Conservation (phyloP, 306 rosid species). For the Glycine soja region DNA sequence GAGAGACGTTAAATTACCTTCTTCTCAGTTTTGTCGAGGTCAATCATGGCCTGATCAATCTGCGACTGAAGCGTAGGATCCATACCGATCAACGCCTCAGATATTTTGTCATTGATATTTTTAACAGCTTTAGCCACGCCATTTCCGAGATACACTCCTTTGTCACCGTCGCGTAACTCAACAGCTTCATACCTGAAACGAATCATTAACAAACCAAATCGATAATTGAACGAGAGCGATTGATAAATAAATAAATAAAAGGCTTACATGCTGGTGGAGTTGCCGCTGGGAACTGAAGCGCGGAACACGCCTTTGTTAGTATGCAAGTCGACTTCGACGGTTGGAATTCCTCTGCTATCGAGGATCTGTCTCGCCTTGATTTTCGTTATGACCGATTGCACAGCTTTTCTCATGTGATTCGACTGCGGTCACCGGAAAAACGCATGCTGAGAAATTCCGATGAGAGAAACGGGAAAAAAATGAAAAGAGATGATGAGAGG, state of each 20-base stretch:
- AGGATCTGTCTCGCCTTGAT: constrained; percentile 94
- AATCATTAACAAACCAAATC: constrained; percentile 28
- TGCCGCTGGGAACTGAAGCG: constrained; percentile 89
- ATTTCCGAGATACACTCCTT: constrained; percentile 81
- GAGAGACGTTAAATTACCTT: constrained; percentile 59
- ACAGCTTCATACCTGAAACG: constrained; percentile 86
- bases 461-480: background rate
- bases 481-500: background rate
- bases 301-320: constrained; percentile 86
- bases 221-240: background rate
- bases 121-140: constrained; percentile 86
- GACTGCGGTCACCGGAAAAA: constrained; percentile 57
- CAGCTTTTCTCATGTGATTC: constrained; percentile 77
- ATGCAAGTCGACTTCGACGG: constrained; percentile 86
- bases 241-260: background rate
- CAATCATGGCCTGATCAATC: constrained; percentile 95
- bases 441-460: background rate
- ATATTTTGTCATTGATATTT: constrained; percentile 85
- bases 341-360: constrained; percentile 96
- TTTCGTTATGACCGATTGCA: constrained; percentile 77
- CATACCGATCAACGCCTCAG: constrained; percentile 91
- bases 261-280: constrained; percentile 75
- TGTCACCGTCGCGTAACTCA: constrained; percentile 93
- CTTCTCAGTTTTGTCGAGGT: constrained; percentile 95
- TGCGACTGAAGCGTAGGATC: constrained; percentile 91